phyloP scores from a whole-genome alignment of 805 yeast genomes.

The Hanseniaspora meyeri region DNA sequence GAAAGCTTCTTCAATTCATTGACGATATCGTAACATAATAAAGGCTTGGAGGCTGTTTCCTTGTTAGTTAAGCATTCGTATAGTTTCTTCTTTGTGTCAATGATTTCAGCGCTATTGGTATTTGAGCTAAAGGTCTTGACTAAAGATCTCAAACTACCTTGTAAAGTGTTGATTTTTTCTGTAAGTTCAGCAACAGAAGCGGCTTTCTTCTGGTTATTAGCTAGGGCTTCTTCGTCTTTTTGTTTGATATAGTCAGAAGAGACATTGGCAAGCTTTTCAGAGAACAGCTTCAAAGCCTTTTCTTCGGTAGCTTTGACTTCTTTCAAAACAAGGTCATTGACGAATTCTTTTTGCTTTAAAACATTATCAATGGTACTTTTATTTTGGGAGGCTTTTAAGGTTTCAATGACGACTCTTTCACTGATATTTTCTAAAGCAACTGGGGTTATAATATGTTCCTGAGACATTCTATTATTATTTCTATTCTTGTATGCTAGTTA shows the following conservation, averaged over 20 bases:
- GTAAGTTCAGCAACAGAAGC: slow-evolving; percentile 18
- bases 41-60: slow-evolving; percentile 48
- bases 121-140: slow-evolving; percentile 16
- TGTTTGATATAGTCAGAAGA: slow-evolving; percentile 22
- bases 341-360: slow-evolving; percentile 52
- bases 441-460: slow-evolving; percentile 52
- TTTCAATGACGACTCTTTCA: slow-evolving; percentile 48
- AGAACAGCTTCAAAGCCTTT: slow-evolving; percentile 41
- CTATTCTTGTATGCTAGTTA: not conserved
- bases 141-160: slow-evolving; percentile 26
- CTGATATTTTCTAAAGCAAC: slow-evolving; percentile 56
- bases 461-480: slow-evolving; percentile 17
- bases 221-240: slow-evolving; percentile 25
- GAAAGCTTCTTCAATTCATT: slow-evolving; percentile 35
- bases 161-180: slow-evolving; percentile 11
- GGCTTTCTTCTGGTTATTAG: not conserved
- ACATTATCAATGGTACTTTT: slow-evolving; percentile 48
- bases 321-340: slow-evolving; percentile 52
- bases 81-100: slow-evolving; percentile 39
- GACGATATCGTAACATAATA: slow-evolving; percentile 76
- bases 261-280: slow-evolving; percentile 37
- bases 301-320: slow-evolving; percentile 44
- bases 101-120: slow-evolving; percentile 30
- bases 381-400: slow-evolving; percentile 51
- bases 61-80: slow-evolving; percentile 41